These are phyloP conservation scores for Camellia oleifera DNA, from an alignment of 179 eudicot genomes.

Conservation along the genomic window DNA sequence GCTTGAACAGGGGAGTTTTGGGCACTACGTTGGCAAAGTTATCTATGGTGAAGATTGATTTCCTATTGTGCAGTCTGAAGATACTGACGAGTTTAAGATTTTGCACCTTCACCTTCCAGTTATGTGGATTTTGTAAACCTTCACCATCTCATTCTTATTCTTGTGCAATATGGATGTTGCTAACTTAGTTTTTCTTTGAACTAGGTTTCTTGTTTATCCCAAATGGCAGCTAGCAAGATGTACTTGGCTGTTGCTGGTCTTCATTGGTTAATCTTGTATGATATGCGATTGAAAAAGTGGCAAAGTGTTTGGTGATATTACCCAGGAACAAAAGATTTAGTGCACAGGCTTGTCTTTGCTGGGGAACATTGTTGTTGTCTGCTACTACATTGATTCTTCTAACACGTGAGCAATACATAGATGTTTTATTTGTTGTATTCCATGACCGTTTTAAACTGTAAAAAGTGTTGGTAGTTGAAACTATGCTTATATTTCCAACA, in stretches of 20 bases:
- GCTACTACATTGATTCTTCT: slow-evolving; percentile 81
- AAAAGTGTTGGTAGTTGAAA: too few species aligned
- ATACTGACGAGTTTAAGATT: slow-evolving; percentile 89
- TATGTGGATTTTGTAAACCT: slow-evolving; percentile 27
- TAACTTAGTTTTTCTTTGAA: slow-evolving; percentile 23
- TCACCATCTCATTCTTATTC: background rate
- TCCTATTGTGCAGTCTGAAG: slow-evolving; percentile 92
- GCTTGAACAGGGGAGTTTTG: slow-evolving; percentile 89
- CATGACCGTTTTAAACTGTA: too few species aligned
- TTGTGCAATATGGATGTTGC: slow-evolving; percentile 12
- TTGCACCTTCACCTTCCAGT: slow-evolving; percentile 99
- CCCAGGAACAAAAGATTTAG: slow-evolving; percentile 93
- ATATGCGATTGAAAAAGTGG: slow-evolving; percentile 77
- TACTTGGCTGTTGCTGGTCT: slow-evolving; percentile 97
- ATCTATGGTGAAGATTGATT: slow-evolving; percentile 92
- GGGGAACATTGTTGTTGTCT: slow-evolving; percentile 93
- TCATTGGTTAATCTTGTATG: slow-evolving; percentile 92
- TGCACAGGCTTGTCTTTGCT: slow-evolving; percentile 98
- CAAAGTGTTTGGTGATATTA: slow-evolving; percentile 87
- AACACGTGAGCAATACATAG: slow-evolving; percentile 55
- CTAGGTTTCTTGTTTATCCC: slow-evolving; percentile 3
- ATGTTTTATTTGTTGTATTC: background rate
- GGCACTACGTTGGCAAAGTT: slow-evolving; percentile 86
- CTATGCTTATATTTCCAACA: too few species aligned
- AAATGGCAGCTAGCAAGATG: slow-evolving; percentile 88